phyloP scores from a whole-genome alignment of 2,329 filamentous ascomycete species.

The Magnaporthiopsis incrustans region DNA sequence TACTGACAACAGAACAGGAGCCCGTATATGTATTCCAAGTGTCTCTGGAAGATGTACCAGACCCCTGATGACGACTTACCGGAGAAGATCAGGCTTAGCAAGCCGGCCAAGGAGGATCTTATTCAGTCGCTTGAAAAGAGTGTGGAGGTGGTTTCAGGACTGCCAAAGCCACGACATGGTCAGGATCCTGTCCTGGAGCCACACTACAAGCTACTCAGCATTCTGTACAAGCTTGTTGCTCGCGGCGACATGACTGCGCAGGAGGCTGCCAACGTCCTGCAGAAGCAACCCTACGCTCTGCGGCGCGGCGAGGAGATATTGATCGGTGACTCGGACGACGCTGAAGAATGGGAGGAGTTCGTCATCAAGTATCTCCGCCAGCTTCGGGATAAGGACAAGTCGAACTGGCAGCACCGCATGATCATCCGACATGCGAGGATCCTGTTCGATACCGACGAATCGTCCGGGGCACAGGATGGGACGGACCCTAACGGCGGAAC shows the following conservation, averaged over 20 bases:
- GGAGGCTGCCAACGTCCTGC: constrained; percentile 43
- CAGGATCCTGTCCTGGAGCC: constrained; percentile 78
- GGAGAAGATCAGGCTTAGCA: constrained; percentile 29
- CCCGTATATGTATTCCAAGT: constrained; percentile 53
- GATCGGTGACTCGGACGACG: constrained; percentile 36
- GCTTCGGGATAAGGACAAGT: constrained; percentile 69
- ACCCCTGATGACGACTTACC: constrained; percentile 36
- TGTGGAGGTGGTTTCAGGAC: constrained; percentile 39
- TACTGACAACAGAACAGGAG: constrained; percentile 32
- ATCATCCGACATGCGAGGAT: constrained; percentile 63
- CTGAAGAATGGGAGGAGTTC: constrained; percentile 54
- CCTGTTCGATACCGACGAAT: constrained; percentile 37
- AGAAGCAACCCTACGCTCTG: constrained; percentile 46
- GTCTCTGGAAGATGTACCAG: constrained; percentile 56
- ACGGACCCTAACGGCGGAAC: constrained; percentile 43
- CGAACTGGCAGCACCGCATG: constrained; percentile 92
- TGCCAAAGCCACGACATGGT: constrained; percentile 48
- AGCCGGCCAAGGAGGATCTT: constrained; percentile 32
- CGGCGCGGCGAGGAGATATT: constrained; percentile 38
- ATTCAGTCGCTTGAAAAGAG: constrained; percentile 43
- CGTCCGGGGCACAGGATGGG: constrained; percentile 18
- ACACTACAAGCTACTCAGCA: constrained; percentile 81
- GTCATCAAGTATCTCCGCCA: constrained; percentile 43
- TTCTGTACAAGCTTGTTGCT: constrained; percentile 73
- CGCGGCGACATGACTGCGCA: constrained; percentile 38